These are phyloP conservation scores for Hericium rajendrae DNA, from an alignment of 768 basidiomycete species.

Conservation along the genomic window DNA sequence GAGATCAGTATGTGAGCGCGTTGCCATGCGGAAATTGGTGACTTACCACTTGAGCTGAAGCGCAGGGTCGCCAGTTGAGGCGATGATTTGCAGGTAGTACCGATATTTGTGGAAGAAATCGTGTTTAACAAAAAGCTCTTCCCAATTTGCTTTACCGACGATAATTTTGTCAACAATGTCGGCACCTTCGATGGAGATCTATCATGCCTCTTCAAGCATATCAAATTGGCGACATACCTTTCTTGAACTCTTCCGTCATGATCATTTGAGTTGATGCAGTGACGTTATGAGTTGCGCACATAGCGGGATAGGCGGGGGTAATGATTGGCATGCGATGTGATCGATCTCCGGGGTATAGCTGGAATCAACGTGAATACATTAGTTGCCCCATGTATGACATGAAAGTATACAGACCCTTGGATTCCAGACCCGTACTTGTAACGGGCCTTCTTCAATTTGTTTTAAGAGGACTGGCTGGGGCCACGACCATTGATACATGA, in stretches of 20 bases:
- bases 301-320: slow-evolving; percentile 96
- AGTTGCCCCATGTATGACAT: not conserved
- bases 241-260: slow-evolving; percentile 91
- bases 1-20: not conserved
- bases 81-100: slow-evolving; percentile 93
- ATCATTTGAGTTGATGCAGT: slow-evolving; percentile 92
- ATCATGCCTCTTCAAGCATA: slow-evolving; percentile 1
- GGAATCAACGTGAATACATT: not conserved
- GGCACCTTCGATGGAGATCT: slow-evolving; percentile 49
- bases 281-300: slow-evolving; percentile 99
- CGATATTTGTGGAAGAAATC: slow-evolving; percentile 97
- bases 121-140: slow-evolving; percentile 88
- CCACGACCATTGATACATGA: slow-evolving; percentile 98
- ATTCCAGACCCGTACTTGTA: slow-evolving; percentile 96
- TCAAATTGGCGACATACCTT: slow-evolving; percentile 38
- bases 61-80: slow-evolving; percentile 78
- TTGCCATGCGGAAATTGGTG: not conserved
- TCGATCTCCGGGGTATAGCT: slow-evolving; percentile 87
- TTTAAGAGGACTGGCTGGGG: slow-evolving; percentile 96
- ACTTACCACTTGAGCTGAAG: slow-evolving; percentile 86
- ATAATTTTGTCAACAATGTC: slow-evolving; percentile 92
- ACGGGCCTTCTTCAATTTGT: slow-evolving; percentile 90
- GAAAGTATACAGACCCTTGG: slow-evolving; percentile 53
- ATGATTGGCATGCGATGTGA: slow-evolving; percentile 99
- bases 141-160: slow-evolving; percentile 75